Conservation (phyloP, 371 early-diverging fungal species). For the Mucor lusitanicus region DNA sequence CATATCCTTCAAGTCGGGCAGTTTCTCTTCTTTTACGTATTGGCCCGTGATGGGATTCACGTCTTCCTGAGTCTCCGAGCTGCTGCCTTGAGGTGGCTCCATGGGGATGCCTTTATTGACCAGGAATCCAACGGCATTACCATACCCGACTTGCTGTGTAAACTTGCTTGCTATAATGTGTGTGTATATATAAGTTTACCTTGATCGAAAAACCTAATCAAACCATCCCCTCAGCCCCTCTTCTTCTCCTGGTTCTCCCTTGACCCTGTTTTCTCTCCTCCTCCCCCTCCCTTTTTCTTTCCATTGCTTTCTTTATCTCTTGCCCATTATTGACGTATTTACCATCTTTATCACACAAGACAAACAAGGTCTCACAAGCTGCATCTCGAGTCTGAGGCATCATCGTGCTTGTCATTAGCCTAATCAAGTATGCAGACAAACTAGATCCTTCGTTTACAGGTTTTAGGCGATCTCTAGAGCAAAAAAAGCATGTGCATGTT, state of each 20-base stretch:
- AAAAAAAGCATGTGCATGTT: no score
- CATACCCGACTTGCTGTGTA: slow-evolving; percentile 85
- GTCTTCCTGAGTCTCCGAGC: not conserved
- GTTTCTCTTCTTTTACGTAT: slow-evolving; percentile 48
- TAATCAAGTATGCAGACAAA: slow-evolving; percentile 68
- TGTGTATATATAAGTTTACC: not conserved
- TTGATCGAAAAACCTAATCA: not conserved
- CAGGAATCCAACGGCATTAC: slow-evolving; percentile 91
- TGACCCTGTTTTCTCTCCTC: not conserved
- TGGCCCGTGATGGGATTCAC: slow-evolving; percentile 91
- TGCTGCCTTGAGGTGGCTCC: slow-evolving; percentile 27
- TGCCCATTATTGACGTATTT: slow-evolving; percentile 19
- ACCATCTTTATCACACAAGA: slow-evolving; percentile 81
- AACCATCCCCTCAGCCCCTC: not conserved
- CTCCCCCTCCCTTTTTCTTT: no score
- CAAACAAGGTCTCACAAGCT: slow-evolving; percentile 74
- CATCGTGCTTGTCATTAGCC: slow-evolving; percentile 73
- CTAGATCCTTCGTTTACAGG: slow-evolving; percentile 75
- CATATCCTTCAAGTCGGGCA: slow-evolving; percentile 72
- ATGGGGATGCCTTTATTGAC: slow-evolving; percentile 64
- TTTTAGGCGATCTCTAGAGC: slow-evolving; percentile 66
- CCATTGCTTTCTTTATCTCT: no score
- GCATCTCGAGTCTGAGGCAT: slow-evolving; percentile 66
- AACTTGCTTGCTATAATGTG: slow-evolving; percentile 63
- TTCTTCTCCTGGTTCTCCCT: not conserved